Percentiles rank a stretch among this genome's conserved stretches.
Conservation (phyloP, 768 basidiomycete genomes). For the Tremella mesenterica region DNA sequence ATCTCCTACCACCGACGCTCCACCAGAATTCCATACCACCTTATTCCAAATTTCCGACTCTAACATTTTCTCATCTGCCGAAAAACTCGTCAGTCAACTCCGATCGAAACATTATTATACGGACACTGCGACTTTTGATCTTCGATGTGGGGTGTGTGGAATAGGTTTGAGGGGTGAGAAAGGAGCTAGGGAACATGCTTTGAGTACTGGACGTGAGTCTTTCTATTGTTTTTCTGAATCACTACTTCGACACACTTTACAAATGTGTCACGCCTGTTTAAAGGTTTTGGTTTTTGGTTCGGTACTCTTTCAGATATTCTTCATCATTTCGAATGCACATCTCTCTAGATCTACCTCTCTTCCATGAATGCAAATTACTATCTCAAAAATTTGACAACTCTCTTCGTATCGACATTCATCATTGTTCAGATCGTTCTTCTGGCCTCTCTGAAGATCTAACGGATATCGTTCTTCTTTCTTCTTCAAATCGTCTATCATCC, state of each 20-base stretch:
- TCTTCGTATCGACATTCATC: too few relatives aligned
- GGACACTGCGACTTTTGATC: slow-evolving; percentile 81
- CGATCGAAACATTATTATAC: slow-evolving; percentile 75
- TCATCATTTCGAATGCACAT: too few relatives aligned
- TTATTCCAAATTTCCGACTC: slow-evolving; percentile 55
- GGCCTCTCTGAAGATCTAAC: too few relatives aligned
- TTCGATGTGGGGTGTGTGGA: slow-evolving; percentile 64
- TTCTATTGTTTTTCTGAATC: background rate
- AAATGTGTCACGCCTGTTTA: background rate
- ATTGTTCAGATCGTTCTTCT: too few relatives aligned
- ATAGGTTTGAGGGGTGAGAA: slow-evolving; percentile 88
- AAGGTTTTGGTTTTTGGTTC: background rate
- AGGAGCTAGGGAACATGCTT: slow-evolving; percentile 79
- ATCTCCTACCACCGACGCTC: slow-evolving; percentile 66
- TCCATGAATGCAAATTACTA: too few relatives aligned
- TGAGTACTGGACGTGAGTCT: slow-evolving; percentile 66
- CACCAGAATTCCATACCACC: slow-evolving; percentile 81
- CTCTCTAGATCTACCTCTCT: too few relatives aligned
- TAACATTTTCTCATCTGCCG: slow-evolving; percentile 46
- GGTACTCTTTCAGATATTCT: too few relatives aligned
- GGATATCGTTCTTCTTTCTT: too few relatives aligned
- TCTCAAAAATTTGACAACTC: too few relatives aligned
- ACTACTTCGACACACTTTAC: background rate
- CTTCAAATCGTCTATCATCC: too few relatives aligned
- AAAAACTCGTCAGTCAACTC: slow-evolving; percentile 62